phyloP scores from a whole-genome alignment of 768 basidiomycete genomes.

The Leccinum barrowsii region DNA sequence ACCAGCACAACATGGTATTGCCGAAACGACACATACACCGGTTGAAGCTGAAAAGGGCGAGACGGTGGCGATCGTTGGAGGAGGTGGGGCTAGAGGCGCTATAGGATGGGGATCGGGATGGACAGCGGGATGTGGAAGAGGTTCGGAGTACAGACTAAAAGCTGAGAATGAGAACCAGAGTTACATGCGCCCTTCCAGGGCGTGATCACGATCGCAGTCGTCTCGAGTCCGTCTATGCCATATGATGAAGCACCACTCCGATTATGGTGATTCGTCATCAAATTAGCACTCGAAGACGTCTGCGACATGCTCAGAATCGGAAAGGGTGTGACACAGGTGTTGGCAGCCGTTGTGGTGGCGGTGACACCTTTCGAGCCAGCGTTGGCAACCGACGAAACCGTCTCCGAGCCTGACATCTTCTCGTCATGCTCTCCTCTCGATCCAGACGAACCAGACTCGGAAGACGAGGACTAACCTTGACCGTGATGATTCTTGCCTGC shows the following conservation, averaged over 20 bases:
- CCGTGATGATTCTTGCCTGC: conserved; percentile 1
- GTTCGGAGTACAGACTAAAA: background rate
- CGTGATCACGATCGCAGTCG: conserved; percentile 1
- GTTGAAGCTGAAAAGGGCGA: conserved; percentile 12
- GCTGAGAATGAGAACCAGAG: conserved; percentile 1
- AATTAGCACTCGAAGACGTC: background rate
- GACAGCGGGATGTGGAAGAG: too few relatives aligned
- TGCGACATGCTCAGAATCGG: conserved; percentile 18
- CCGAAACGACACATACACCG: conserved; percentile 20
- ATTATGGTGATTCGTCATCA: background rate
- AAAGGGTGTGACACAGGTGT: conserved; percentile 10
- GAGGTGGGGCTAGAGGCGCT: background rate
- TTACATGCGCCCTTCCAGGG: conserved; percentile 1
- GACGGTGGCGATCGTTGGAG: conserved; percentile 11
- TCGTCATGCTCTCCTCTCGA: too few relatives aligned
- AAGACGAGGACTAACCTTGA: background rate
- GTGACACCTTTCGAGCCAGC: background rate
- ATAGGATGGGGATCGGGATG: background rate
- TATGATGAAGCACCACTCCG: background rate
- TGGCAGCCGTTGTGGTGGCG: background rate
- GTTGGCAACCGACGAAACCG: background rate
- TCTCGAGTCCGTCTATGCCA: conserved; percentile 3
- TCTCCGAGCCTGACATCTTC: background rate
- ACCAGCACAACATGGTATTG: conserved; percentile 14
- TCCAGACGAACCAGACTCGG: background rate